A percentile compares a stretch with the other conserved stretches of the same genome.
Conservation (phyloP, 805 yeast genomes). For the Yarrowia sp. region DNA sequence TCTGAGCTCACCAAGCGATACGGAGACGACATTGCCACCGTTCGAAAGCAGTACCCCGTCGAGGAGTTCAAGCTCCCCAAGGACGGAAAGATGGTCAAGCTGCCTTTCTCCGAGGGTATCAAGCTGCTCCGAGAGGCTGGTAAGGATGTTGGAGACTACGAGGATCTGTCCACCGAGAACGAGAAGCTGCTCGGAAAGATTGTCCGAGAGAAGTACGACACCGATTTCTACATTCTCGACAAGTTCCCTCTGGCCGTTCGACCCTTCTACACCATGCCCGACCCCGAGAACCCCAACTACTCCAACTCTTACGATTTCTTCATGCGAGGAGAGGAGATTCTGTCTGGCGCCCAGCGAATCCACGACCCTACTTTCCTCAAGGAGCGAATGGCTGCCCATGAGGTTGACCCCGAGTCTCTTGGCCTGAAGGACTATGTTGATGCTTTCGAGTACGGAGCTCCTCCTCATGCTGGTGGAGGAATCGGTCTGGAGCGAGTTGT, state of each 20-base stretch:
- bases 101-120: slow-evolving; percentile 90
- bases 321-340: slow-evolving; percentile 99
- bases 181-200: slow-evolving; percentile 90
- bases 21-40: slow-evolving; percentile 79
- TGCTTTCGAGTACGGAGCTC: slow-evolving; percentile 91
- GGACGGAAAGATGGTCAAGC: slow-evolving; percentile 88
- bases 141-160: slow-evolving; percentile 69
- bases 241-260: slow-evolving; percentile 95
- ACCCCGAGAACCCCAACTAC: slow-evolving; percentile 83
- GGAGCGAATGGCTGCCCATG: slow-evolving; percentile 81
- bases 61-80: slow-evolving; percentile 95
- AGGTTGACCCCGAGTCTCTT: slow-evolving; percentile 70
- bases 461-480: slow-evolving; percentile 99
- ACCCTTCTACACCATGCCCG: slow-evolving; percentile 99
- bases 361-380: slow-evolving; percentile 84
- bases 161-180: slow-evolving; percentile 89
- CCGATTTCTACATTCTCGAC: slow-evolving; percentile 97
- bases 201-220: slow-evolving; percentile 89
- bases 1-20: slow-evolving; percentile 75
- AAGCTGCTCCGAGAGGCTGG: slow-evolving; percentile 83
- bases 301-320: slow-evolving; percentile 98
- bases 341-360: slow-evolving; percentile 99
- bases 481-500: slow-evolving; percentile 98
- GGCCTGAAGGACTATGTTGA: slow-evolving; percentile 90
- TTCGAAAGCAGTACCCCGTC: slow-evolving; percentile 93